Conservation (phyloP, 805 yeast genomes). For the Komagataella mondaviorum region DNA sequence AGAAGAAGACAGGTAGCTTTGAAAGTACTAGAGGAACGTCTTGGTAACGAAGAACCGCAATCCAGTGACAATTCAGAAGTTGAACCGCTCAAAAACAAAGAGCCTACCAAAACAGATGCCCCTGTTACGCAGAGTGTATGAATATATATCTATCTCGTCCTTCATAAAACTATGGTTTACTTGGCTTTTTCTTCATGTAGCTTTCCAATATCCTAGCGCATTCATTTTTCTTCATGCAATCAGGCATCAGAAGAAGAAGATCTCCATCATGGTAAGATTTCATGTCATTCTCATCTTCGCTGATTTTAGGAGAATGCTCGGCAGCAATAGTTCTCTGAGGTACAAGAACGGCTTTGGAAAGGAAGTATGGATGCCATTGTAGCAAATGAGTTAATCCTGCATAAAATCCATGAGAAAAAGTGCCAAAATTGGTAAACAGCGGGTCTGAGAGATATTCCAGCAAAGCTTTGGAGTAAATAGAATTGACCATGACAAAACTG, state of each 20-base stretch:
- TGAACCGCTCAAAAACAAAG: background rate
- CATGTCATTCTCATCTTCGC: slow-evolving; percentile 26
- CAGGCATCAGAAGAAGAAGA: slow-evolving; percentile 48
- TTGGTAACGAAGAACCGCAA: slow-evolving; percentile 14
- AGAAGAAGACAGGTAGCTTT: slow-evolving; percentile 68
- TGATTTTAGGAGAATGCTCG: slow-evolving; percentile 16
- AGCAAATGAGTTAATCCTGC: slow-evolving; percentile 74
- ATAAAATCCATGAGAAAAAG: slow-evolving; percentile 44
- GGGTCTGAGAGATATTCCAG: slow-evolving; percentile 75
- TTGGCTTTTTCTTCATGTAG: slow-evolving; percentile 17
- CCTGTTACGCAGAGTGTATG: background rate
- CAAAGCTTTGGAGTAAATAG: slow-evolving; percentile 47
- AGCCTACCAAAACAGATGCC: background rate
- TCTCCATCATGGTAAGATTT: slow-evolving; percentile 49
- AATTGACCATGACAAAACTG: slow-evolving; percentile 62
- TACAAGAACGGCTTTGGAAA: slow-evolving; percentile 62
- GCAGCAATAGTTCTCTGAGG: slow-evolving; percentile 47
- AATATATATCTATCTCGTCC: background rate
- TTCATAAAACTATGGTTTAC: background rate
- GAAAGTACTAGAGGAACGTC: slow-evolving; percentile 59
- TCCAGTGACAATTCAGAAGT: background rate
- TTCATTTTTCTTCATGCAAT: slow-evolving; percentile 32
- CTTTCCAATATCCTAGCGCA: slow-evolving; percentile 38
- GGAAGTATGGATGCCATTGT: slow-evolving; percentile 87
- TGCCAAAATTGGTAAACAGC: slow-evolving; percentile 50